These are phyloP conservation scores for Lodderomyces pseudojiufengensis DNA, from an alignment of 1,139 yeast genomes.

Conservation along the genomic window DNA sequence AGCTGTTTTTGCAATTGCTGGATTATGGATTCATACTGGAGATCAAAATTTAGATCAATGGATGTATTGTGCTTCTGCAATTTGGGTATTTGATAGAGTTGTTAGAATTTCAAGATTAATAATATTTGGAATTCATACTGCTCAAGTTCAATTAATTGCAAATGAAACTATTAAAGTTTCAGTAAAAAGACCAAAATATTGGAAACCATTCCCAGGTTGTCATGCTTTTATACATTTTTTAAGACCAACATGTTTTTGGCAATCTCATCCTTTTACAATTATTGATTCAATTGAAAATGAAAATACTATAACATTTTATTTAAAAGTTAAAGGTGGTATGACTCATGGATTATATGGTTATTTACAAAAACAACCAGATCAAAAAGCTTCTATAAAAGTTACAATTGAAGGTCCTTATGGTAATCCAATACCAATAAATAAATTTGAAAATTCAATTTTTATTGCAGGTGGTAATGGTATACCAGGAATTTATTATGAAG, in stretches of 20 bases:
- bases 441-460: slow-evolving; percentile 52
- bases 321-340: slow-evolving; percentile 44
- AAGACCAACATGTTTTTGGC: slow-evolving; percentile 47
- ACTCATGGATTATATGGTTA: slow-evolving; percentile 39
- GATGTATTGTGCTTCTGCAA: slow-evolving; percentile 51
- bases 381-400: slow-evolving; percentile 30
- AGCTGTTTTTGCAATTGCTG: slow-evolving; percentile 53
- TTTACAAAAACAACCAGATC: slow-evolving; percentile 47
- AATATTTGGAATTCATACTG: slow-evolving; percentile 47
- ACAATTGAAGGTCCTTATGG: slow-evolving; percentile 46
- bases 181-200: slow-evolving; percentile 31
- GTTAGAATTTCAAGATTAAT: slow-evolving; percentile 48
- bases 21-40: slow-evolving; percentile 57
- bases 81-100: slow-evolving; percentile 63
- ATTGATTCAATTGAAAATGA: slow-evolving; percentile 31
- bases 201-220: slow-evolving; percentile 41
- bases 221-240: slow-evolving; percentile 40
- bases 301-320: slow-evolving; percentile 31
- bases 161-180: slow-evolving; percentile 43
- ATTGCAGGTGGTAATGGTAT: slow-evolving; percentile 75
- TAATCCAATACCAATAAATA: slow-evolving; percentile 28
- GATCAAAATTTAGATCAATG: slow-evolving; percentile 43
- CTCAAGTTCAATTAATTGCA: slow-evolving; percentile 46
- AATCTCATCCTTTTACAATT: slow-evolving; percentile 56
- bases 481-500: slow-evolving; percentile 46